These are phyloP conservation scores for Xylaria hypoxylon DNA, from an alignment of 2,329 filamentous ascomycete species.

Conservation along the genomic window DNA sequence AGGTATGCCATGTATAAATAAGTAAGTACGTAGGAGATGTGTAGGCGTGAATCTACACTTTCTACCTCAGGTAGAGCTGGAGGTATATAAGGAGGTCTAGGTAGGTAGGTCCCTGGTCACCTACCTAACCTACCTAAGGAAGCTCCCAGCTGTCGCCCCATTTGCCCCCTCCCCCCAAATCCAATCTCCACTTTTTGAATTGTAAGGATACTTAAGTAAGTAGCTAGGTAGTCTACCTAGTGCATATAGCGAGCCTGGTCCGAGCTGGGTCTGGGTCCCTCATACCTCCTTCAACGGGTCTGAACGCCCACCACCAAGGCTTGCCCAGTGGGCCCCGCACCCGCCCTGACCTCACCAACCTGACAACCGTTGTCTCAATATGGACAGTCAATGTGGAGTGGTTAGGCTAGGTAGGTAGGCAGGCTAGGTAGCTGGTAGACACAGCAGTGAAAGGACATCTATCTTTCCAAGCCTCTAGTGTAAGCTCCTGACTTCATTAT, in stretches of 20 bases:
- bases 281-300: conserved; percentile 14
- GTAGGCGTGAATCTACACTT: conserved; percentile 1
- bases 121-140: too few relatives aligned
- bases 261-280: conserved; percentile 2
- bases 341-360: conserved; percentile 40
- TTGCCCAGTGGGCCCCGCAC: conserved; percentile 31
- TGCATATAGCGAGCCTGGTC: not conserved
- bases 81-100: too few relatives aligned
- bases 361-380: conserved; percentile 31
- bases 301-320: not conserved
- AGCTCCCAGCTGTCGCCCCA: conserved; percentile 20
- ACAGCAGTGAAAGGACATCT: conserved; percentile 38
- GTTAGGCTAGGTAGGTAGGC: not conserved
- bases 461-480: conserved; percentile 40
- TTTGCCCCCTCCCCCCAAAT: not conserved
- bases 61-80: too few relatives aligned
- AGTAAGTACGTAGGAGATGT: too few relatives aligned
- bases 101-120: too few relatives aligned
- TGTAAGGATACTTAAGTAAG: not conserved
- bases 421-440: not conserved
- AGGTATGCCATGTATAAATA: too few relatives aligned
- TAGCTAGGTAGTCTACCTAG: not conserved
- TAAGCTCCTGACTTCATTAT: conserved; percentile 45
- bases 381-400: conserved; percentile 34
- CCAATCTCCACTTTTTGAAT: not conserved